Evolutionary conservation across 1,284 basidiomycete species (phyloP), one percentile per base, ranked within the genome.

Genomic region (Ceratobasidium sp.): DNA sequence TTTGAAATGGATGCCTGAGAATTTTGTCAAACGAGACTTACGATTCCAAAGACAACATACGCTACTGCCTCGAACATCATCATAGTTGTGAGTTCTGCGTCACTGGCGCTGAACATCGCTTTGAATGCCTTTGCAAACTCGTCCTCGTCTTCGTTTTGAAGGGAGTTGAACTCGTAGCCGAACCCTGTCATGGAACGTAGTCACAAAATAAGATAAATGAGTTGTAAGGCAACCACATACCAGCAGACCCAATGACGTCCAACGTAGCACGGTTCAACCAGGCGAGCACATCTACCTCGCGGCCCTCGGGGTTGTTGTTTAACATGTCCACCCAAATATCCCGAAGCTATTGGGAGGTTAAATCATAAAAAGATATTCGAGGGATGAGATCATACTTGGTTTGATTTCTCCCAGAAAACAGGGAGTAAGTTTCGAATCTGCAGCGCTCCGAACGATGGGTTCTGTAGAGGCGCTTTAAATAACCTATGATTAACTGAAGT

Each of bases 241-340:
- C 92, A 40, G 92, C 90, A 15, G 90, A 85, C 10, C 92, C 92
- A 76, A 94, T 93, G 33, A 93, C 87, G 81, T 94, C 92, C 49
- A 94, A 85, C 0, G 93, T 93, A 77, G 87, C 86, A 75, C 87
- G 87, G 60, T 86, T 89, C 13, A 93, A 83, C 87, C 89, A 91
- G 0, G 87, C 83, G 3, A 91, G 84, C 1, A 90, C 87, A 77
- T 94, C 89, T 39, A 89, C 83, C 63, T 82, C 61, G 4, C 44
- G 40, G 49, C 56, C 66, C 15, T 68, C 78, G 2, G 53, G 26
- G 10, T 40, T 68, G 46, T 71, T 66, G 28, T 55, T 39, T n/a
- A 80, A 42, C n/a, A 40, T 60, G 0, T 64, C 49, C 26, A 79
- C 3, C 61, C 75, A 78, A 5, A 79, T 63, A 55, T 80, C 79